Evolutionary conservation across 2,329 filamentous ascomycete species (phyloP).

Genomic region (Diaporthe amygdali): DNA sequence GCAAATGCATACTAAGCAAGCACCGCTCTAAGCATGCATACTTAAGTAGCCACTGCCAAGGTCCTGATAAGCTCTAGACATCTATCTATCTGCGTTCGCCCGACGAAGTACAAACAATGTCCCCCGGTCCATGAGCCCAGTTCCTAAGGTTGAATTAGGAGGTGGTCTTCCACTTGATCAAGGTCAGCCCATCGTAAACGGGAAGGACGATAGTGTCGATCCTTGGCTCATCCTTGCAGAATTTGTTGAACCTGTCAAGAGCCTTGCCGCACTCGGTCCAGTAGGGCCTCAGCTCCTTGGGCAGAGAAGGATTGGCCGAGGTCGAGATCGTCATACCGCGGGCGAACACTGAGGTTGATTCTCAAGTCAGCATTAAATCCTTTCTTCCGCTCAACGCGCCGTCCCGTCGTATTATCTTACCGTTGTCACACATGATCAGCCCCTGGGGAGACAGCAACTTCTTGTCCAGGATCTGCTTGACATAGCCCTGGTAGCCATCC

Average conservation of each 20-base stretch:
- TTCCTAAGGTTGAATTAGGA: not conserved
- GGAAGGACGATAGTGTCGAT: not conserved
- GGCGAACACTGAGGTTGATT: not conserved
- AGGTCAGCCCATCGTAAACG: not conserved
- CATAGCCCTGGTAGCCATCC: constrained; percentile 28
- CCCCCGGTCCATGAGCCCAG: not conserved
- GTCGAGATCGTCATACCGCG: not conserved
- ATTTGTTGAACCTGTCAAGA: not conserved
- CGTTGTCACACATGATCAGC: not conserved
- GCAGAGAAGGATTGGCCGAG: not conserved
- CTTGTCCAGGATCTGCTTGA: constrained; percentile 29
- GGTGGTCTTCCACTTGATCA: not conserved
- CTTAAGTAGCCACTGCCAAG: too few species aligned
- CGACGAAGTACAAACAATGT: too few species aligned
- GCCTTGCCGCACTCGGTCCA: not conserved
- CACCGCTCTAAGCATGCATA: too few species aligned
- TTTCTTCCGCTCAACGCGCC: too few species aligned
- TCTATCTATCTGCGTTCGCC: too few species aligned
- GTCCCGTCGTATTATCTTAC: too few species aligned
- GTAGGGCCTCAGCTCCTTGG: not conserved
- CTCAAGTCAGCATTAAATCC: too few species aligned
- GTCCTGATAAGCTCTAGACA: too few species aligned
- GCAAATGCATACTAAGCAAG: too few species aligned
- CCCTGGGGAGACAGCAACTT: constrained; percentile 5
- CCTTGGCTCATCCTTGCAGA: not conserved